Conservation (phyloP, 495 filamentous ascomycete species). For the Mycothermus thermophilus region DNA sequence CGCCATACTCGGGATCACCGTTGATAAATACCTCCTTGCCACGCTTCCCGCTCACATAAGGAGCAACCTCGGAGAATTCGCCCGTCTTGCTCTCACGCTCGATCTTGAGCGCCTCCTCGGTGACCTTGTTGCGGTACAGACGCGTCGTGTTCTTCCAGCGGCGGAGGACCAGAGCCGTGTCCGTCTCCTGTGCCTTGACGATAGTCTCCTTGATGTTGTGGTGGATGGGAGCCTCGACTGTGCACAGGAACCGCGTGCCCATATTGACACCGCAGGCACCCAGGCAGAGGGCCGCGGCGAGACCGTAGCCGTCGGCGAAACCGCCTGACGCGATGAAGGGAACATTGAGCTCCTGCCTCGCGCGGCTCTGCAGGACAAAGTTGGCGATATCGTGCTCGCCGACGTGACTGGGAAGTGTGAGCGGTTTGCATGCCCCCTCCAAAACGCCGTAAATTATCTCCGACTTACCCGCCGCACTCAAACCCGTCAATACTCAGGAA, state of each 20-base stretch:
- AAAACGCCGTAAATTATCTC: not conserved
- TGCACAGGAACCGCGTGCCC: slow-evolving; percentile 91
- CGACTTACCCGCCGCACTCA: slow-evolving; percentile 78
- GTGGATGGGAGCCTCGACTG: slow-evolving; percentile 84
- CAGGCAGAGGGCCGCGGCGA: slow-evolving; percentile 81
- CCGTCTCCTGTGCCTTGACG: slow-evolving; percentile 74
- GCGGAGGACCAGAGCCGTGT: slow-evolving; percentile 77
- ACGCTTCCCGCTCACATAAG: slow-evolving; percentile 81
- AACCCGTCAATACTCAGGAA: slow-evolving; percentile 96
- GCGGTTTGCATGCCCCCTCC: not conserved
- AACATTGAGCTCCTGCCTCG: slow-evolving; percentile 67
- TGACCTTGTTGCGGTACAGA: slow-evolving; percentile 79
- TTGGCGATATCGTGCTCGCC: slow-evolving; percentile 96
- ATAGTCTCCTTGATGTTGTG: slow-evolving; percentile 86
- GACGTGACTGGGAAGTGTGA: slow-evolving; percentile 38
- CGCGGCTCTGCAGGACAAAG: slow-evolving; percentile 80
- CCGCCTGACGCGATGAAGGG: slow-evolving; percentile 95
- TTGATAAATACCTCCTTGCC: slow-evolving; percentile 84
- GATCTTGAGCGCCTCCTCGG: slow-evolving; percentile 63
- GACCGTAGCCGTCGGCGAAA: slow-evolving; percentile 86
- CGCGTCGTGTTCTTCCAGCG: slow-evolving; percentile 89
- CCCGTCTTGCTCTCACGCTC: slow-evolving; percentile 76
- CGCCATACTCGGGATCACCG: slow-evolving; percentile 81
- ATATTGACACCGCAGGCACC: slow-evolving; percentile 95
- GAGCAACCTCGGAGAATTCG: slow-evolving; percentile 83